phyloP scores from a whole-genome alignment of 2,329 filamentous ascomycete genomes.

The Colletotrichum shisoi region DNA sequence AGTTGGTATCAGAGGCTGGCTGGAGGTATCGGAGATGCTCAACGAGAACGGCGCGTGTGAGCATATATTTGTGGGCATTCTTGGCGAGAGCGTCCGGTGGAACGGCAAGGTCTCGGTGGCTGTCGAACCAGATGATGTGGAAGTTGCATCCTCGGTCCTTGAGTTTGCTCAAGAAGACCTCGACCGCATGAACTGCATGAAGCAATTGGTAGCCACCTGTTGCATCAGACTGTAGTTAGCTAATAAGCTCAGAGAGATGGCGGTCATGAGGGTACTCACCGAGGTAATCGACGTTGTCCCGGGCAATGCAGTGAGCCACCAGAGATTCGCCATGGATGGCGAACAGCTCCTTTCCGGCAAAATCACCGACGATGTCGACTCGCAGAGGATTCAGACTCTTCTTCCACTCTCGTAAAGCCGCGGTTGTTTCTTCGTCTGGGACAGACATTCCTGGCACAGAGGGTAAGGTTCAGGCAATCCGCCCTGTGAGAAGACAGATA shows the following conservation, averaged over 20 bases:
- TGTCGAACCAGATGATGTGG: slow-evolving; percentile 73
- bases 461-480: neutral
- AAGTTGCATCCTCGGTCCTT: slow-evolving; percentile 72
- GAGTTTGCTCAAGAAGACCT: slow-evolving; percentile 69
- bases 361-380: slow-evolving; percentile 78
- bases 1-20: slow-evolving; percentile 42
- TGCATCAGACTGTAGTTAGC: neutral
- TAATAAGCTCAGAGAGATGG: neutral
- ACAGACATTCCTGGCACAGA: neutral
- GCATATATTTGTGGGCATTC: slow-evolving; percentile 60
- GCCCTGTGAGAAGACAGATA: too few species aligned
- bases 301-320: slow-evolving; percentile 69
- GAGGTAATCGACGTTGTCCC: slow-evolving; percentile 69
- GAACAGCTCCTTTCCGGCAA: slow-evolving; percentile 76
- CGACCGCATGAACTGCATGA: slow-evolving; percentile 74
- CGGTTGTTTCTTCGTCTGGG: neutral
- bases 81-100: slow-evolving; percentile 51
- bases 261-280: slow-evolving; percentile 46
- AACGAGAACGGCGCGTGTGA: slow-evolving; percentile 70
- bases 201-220: slow-evolving; percentile 72
- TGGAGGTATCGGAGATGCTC: slow-evolving; percentile 60
- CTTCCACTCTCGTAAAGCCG: slow-evolving; percentile 4
- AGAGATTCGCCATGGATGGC: slow-evolving; percentile 77
- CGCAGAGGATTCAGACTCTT: slow-evolving; percentile 42
- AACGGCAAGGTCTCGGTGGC: slow-evolving; percentile 63